A percentile compares a stretch with the other conserved stretches of the same genome.
These are phyloP conservation scores for Extremus antarcticus DNA, from an alignment of 495 filamentous ascomycete species.

Conservation along the genomic window DNA sequence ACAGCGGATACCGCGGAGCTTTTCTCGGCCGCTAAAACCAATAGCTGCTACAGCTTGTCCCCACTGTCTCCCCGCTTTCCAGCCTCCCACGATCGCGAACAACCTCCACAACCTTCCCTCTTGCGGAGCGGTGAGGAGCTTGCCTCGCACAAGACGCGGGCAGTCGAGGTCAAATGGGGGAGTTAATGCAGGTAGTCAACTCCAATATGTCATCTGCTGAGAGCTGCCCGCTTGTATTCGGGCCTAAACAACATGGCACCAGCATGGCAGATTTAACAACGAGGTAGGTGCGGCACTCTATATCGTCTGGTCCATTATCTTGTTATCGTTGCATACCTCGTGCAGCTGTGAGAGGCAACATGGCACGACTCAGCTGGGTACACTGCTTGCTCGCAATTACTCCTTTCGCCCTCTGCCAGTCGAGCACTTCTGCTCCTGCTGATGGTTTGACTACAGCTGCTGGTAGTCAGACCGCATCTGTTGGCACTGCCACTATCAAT, in stretches of 20 bases:
- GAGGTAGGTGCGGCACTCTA: too few relatives aligned
- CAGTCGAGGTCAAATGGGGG: too few relatives aligned
- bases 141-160: too few relatives aligned
- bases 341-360: too few relatives aligned
- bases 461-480: conserved; percentile 3
- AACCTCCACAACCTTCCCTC: background rate
- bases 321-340: background rate
- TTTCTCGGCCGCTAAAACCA: background rate
- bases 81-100: background rate
- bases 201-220: too few relatives aligned
- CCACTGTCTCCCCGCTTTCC: background rate
- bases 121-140: too few relatives aligned
- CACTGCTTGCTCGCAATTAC: conserved; percentile 2
- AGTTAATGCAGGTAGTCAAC: too few relatives aligned
- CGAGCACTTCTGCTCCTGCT: background rate
- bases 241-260: too few relatives aligned
- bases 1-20: background rate
- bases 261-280: too few relatives aligned
- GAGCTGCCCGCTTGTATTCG: too few relatives aligned
- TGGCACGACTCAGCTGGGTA: too few relatives aligned
- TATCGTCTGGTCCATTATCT: too few relatives aligned
- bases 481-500: conserved; percentile 15
- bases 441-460: conserved; percentile 7
- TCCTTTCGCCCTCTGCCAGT: conserved; percentile 5
- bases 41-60: background rate